Evolutionary conservation across 2,329 filamentous ascomycete species (phyloP), one percentile per base, ranked within the genome.

Genomic region (Pseudogymnoascus sp.): DNA sequence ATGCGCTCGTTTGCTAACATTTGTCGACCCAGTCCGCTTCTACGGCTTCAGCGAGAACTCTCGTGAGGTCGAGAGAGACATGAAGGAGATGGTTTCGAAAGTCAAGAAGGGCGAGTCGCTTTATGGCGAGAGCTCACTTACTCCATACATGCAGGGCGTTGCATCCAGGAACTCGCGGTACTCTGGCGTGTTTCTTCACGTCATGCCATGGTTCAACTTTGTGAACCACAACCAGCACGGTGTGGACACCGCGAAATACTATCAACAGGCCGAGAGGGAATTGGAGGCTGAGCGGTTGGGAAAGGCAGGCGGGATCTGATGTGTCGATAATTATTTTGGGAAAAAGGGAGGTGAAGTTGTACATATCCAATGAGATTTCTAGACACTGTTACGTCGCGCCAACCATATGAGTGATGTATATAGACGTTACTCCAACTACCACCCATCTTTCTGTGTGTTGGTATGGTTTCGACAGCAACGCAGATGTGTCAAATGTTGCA

Each of bases 201-300:
- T 93, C 62, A 79, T 99, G 63, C 92, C 93, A 39, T 97, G 92
- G 94, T 93, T 96, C 79, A 99, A 99, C 81, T 89, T 99, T 78
- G 93, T 96, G 72, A 97, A 99, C 78, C 94, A 99, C 78, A 87
- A 85, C 74, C 80, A 95, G 83, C 94, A 99, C 75, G 94, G 94
- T 69, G 90, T 99, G 64, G 94, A 99, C 75, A 99, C 94, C 33
- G 92, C 93, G 67, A 99, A 99, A 80, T 99, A 99, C 80, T 99
- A 96, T 78, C 88, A 88, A 74, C 91, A 96, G 76, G 94, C 94
- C 6, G 94, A 99, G 81, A 82, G 88, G 75, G 94, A 99, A 77
- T 78, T 99, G 71, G 94, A 96, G 78, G 87, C 86, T 39, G 92
- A 96, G 80, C 49, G 49, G 10, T 35, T 55, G 49, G 49, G 49